Conservation (phyloP, 768 basidiomycete genomes). For the Suillus tomentosus region DNA sequence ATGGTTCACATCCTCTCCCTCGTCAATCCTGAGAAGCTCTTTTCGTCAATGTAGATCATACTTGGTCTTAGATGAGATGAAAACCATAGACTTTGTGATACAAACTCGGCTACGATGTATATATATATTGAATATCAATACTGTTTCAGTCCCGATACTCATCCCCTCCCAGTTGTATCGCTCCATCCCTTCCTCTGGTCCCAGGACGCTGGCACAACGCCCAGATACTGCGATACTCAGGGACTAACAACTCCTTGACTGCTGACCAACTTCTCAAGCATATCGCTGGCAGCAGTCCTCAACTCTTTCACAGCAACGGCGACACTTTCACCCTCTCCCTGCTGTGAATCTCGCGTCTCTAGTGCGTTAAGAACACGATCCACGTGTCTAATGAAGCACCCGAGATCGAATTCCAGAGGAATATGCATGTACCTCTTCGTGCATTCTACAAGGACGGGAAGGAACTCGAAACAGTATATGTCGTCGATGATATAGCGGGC, state of each 20-base stretch:
- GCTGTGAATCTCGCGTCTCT: neutral
- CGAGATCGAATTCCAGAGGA: neutral
- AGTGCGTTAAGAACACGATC: neutral
- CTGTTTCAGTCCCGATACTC: neutral
- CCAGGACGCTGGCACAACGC: neutral
- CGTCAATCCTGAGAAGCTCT: slow-evolving; percentile 70
- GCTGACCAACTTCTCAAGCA: neutral
- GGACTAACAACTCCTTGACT: neutral
- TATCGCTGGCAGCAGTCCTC: neutral
- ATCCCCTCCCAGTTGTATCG: neutral
- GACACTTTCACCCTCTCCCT: neutral
- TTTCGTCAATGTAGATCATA: slow-evolving; percentile 84
- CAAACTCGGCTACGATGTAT: no score
- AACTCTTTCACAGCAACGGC: neutral
- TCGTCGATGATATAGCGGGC: fast-evolving
- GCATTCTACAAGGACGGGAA: neutral
- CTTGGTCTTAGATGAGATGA: slow-evolving; percentile 84
- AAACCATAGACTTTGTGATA: slow-evolving; percentile 46
- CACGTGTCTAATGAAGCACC: fast-evolving
- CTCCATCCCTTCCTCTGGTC: neutral
- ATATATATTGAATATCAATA: neutral
- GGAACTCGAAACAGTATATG: neutral
- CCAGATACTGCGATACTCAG: neutral
- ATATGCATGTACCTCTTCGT: neutral
- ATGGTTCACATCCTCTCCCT: slow-evolving; percentile 77